phyloP scores from a whole-genome alignment of 352 stramenopile species.

The Aphanomyces stellatus region DNA sequence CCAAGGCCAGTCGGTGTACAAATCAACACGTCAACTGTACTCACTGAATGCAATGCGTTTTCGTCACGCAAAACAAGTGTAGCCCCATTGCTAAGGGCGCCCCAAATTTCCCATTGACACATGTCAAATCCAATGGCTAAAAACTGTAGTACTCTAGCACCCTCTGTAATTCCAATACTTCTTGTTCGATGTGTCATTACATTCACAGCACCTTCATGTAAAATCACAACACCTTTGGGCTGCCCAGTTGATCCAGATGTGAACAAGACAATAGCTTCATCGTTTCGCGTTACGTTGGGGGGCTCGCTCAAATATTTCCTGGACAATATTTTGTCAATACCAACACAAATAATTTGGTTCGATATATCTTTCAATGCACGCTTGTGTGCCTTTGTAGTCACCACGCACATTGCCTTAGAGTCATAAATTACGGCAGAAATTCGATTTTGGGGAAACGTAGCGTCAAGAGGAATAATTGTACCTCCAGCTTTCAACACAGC shows the following conservation, averaged over 20 bases:
- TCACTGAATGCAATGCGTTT: not conserved
- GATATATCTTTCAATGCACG: no score
- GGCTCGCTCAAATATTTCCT: not conserved
- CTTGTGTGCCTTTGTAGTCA: no score
- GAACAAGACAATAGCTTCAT: conserved; percentile 40
- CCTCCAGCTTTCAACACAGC: conserved; percentile 85
- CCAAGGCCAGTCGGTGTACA: not conserved
- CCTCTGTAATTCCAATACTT: not conserved
- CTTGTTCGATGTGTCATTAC: not conserved
- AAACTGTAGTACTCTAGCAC: not conserved
- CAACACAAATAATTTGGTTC: not conserved
- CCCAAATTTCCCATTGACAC: conserved; percentile 2
- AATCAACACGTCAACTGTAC: not conserved
- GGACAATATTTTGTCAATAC: not conserved
- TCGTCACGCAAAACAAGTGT: not conserved
- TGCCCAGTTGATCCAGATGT: no score
- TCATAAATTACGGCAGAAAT: conserved; percentile 43
- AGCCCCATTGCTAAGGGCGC: not conserved
- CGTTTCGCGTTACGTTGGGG: not conserved
- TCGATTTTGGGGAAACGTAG: conserved; percentile 35
- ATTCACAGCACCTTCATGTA: not conserved
- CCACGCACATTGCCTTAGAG: conserved; percentile 20
- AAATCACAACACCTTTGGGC: not conserved
- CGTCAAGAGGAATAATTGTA: conserved; percentile 84
- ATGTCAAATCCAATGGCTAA: not conserved